Conservation (phyloP, 257 asterid genomes). For the Solanum appendiculatum region DNA sequence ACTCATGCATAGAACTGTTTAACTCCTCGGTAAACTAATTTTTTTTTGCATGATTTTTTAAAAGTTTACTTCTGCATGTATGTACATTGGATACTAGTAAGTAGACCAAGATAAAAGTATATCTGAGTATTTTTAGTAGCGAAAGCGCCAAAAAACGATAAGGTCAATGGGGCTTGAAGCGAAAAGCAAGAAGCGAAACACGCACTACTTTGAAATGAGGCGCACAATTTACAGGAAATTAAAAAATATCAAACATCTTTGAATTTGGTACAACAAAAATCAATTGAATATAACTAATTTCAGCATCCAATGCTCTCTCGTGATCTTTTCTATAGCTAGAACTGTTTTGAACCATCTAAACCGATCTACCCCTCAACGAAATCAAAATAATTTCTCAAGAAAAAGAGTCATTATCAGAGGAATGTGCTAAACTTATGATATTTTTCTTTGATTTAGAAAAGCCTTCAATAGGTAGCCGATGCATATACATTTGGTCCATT, state of each 20-base stretch:
- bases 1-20: not conserved
- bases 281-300: not conserved
- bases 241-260: not conserved
- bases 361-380: not conserved
- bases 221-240: not conserved
- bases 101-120: not conserved
- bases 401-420: not conserved
- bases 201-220: not conserved
- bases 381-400: not conserved
- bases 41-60: not conserved
- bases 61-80: not conserved
- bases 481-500: not conserved
- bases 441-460: not conserved
- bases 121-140: not conserved
- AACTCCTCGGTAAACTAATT: not conserved
- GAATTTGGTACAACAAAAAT: not conserved
- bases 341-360: not conserved
- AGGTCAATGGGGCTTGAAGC: not conserved
- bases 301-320: not conserved
- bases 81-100: not conserved
- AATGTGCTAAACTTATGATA: not conserved
- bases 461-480: not conserved
- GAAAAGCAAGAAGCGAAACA: not conserved
- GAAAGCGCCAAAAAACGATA: not conserved
- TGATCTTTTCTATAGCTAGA: not conserved